Evolutionary conservation across 177 flowering plant genomes (phyloP).

Genomic region (Vitis hybrid): DNA sequence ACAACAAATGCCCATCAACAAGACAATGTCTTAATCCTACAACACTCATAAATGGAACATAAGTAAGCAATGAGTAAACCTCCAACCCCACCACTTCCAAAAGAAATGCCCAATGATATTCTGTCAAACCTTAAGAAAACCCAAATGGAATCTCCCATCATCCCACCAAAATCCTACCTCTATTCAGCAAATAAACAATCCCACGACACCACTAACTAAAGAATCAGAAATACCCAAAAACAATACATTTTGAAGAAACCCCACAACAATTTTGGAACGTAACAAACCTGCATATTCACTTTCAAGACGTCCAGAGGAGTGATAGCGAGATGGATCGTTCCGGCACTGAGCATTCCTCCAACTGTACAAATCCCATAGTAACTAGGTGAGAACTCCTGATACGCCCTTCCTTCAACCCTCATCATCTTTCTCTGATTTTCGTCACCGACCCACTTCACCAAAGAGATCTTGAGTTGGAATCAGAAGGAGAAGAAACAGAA

Average conservation of each 20-base stretch:
- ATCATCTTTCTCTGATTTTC: constrained; percentile 1
- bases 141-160: too few species aligned
- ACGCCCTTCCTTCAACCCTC: constrained; percentile 18
- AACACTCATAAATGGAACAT: too few species aligned
- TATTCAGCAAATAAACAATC: too few species aligned
- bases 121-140: too few species aligned
- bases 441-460: background rate
- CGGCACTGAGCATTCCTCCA: constrained; percentile 50
- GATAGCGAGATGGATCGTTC: constrained; percentile 40
- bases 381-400: constrained; percentile 29
- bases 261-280: too few species aligned
- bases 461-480: too few species aligned
- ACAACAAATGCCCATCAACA: too few species aligned
- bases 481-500: background rate
- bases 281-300: constrained; percentile 44
- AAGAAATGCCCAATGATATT: too few species aligned
- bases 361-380: constrained; percentile 38
- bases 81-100: too few species aligned
- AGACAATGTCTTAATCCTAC: too few species aligned
- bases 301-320: constrained; percentile 46
- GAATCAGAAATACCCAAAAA: background rate
- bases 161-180: too few species aligned
- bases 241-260: background rate
- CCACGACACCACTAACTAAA: background rate
- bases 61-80: too few species aligned